A percentile compares a stretch with the other conserved stretches of the same genome.
Conservation (phyloP, 2,329 filamentous ascomycete genomes). For the Venturia pyrina region DNA sequence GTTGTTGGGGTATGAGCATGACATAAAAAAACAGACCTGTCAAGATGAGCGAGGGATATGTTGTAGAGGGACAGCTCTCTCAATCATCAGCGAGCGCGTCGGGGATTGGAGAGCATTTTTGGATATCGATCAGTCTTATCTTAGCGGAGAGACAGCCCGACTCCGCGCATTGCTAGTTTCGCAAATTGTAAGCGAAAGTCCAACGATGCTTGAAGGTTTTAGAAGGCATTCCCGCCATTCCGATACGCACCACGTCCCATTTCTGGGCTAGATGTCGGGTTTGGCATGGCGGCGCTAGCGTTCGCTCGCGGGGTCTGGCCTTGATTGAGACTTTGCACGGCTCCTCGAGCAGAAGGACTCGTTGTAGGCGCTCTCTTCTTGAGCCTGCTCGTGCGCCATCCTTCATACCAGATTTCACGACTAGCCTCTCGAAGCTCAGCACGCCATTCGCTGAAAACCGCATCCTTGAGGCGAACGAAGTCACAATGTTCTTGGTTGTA, state of each 20-base stretch:
- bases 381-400: constrained; percentile 64
- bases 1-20: background rate
- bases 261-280: background rate
- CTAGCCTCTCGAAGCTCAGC: constrained; percentile 82
- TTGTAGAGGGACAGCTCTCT: background rate
- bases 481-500: constrained; percentile 89
- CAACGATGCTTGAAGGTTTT: background rate
- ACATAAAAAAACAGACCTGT: constrained; percentile 1
- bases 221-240: constrained; percentile 11
- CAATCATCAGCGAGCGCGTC: background rate
- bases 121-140: background rate
- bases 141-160: background rate
- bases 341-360: background rate
- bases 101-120: background rate
- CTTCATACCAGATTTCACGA: constrained; percentile 88
- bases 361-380: constrained; percentile 17
- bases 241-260: constrained; percentile 1
- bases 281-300: background rate
- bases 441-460: constrained; percentile 89
- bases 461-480: constrained; percentile 80
- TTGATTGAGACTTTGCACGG: background rate
- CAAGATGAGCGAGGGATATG: background rate
- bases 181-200: background rate
- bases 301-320: background rate
- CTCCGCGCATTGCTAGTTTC: background rate